Conservation (phyloP, 805 yeast genomes). For the Myxozyma neotropica region DNA sequence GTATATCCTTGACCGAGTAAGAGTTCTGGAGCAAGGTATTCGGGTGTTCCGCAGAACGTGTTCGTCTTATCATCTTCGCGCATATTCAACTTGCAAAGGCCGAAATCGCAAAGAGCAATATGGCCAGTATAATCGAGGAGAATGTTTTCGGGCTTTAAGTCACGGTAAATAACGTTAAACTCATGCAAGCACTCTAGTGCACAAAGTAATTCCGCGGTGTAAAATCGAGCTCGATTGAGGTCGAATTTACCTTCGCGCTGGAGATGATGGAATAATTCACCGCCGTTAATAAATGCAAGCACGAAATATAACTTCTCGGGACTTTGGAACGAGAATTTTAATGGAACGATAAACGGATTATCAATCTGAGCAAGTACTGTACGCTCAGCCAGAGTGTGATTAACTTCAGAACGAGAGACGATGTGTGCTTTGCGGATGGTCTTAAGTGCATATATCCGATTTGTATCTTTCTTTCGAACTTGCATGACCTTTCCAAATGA, state of each 20-base stretch:
- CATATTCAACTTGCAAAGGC: slow-evolving; percentile 95
- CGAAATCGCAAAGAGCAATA: slow-evolving; percentile 96
- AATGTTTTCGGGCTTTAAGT: slow-evolving; percentile 94
- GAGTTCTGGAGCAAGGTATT: slow-evolving; percentile 93
- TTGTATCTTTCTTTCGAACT: slow-evolving; percentile 92
- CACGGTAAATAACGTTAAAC: slow-evolving; percentile 90
- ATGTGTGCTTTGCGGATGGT: slow-evolving; percentile 93
- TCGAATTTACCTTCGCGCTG: slow-evolving; percentile 90
- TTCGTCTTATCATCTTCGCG: slow-evolving; percentile 53
- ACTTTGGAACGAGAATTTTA: slow-evolving; percentile 94
- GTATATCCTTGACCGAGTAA: slow-evolving; percentile 92
- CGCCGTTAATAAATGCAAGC: slow-evolving; percentile 92
- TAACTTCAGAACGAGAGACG: slow-evolving; percentile 90
- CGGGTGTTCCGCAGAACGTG: slow-evolving; percentile 98
- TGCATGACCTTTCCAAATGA: slow-evolving; percentile 99
- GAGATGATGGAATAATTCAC: slow-evolving; percentile 91
- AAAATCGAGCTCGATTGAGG: slow-evolving; percentile 85
- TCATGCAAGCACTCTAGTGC: slow-evolving; percentile 92
- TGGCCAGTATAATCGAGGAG: slow-evolving; percentile 95
- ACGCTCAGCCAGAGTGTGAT: slow-evolving; percentile 94
- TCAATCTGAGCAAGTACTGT: slow-evolving; percentile 91
- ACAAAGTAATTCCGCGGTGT: slow-evolving; percentile 89
- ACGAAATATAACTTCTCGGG: slow-evolving; percentile 93
- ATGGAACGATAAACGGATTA: slow-evolving; percentile 94
- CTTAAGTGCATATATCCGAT: slow-evolving; percentile 90